Evolutionary conservation across 139 green algal species (phyloP), one percentile per base, ranked within the genome.

Genomic region (Yamagishiella unicocca): DNA sequence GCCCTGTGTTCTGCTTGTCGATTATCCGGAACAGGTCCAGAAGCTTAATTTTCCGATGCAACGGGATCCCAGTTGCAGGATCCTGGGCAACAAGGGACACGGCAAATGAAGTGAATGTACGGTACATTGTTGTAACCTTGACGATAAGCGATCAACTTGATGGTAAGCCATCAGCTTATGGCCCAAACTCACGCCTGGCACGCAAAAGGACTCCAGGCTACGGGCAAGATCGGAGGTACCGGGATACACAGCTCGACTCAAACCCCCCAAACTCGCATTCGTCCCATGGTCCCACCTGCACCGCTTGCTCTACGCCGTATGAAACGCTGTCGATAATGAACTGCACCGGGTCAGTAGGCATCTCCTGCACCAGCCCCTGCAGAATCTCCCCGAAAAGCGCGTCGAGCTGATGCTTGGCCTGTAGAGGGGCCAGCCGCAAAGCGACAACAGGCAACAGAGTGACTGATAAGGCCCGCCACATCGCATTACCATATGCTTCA

Each of bases 281-380:
- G 66, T 74, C 31, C 66, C 66, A 45, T 43, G n/a, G 40, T 1
- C 82, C 9, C 67, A 92, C 89, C 85, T 92, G 89, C 43, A 83
- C 84, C 14, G 89, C 84, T 33, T 87, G 74, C 10, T 90, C 89
- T 12, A 62, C 45, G 40, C 83, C 81, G 76, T 85, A 92, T 31
- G 80, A 38, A 19, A 92, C 72, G 31, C 53, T 58, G 66, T 92
- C 89, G 9, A 92, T 92, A 22, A 90, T 90, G 75, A 83, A 92
- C 74, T 92, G 89, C 9, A 92, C 37, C 0, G 89, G 85, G 64
- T 92, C 89, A 19, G 31, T 43, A 4, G 89, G 89, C 80, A 87
- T 88, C n/a, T 88, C 53, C 24, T 78, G 62, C 0, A 89, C 64
- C 21, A 92, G 42, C 21, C 83, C 64, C 22, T 66, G 50, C 22